phyloP scores from a whole-genome alignment of 257 asterid genomes.

The Solanum chaucha region DNA sequence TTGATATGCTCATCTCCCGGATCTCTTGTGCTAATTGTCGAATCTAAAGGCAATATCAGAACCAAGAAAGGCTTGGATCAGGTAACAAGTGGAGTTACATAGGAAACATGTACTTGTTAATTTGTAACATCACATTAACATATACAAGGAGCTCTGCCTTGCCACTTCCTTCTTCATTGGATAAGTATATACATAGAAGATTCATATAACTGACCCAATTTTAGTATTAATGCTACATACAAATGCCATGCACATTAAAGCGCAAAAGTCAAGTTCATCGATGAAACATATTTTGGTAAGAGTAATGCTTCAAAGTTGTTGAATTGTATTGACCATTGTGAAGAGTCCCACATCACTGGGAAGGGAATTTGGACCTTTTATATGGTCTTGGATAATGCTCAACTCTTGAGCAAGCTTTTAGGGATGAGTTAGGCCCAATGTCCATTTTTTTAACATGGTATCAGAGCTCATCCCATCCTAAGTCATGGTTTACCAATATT shows the following conservation, averaged over 20 bases:
- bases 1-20: conserved; percentile 64
- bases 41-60: conserved; percentile 36
- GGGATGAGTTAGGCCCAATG: not conserved
- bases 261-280: not conserved
- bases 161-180: not conserved
- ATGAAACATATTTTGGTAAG: not conserved
- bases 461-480: not conserved
- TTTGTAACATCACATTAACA: not conserved
- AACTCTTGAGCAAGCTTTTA: not conserved
- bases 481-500: not conserved
- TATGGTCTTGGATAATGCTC: not conserved
- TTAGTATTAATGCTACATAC: not conserved
- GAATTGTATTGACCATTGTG: not conserved
- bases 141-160: not conserved
- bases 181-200: not conserved
- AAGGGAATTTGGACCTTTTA: not conserved
- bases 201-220: not conserved
- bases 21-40: conserved; percentile 72
- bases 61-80: conserved; percentile 12
- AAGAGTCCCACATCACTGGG: not conserved
- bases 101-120: not conserved
- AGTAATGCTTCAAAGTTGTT: not conserved
- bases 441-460: not conserved
- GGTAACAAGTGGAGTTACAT: conserved; percentile 2
- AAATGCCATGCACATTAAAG: not conserved